A percentile compares a stretch with the other conserved stretches of the same genome.
phyloP scores from a whole-genome alignment of 129 eudicot species.

The Centaurea solstitialis region DNA sequence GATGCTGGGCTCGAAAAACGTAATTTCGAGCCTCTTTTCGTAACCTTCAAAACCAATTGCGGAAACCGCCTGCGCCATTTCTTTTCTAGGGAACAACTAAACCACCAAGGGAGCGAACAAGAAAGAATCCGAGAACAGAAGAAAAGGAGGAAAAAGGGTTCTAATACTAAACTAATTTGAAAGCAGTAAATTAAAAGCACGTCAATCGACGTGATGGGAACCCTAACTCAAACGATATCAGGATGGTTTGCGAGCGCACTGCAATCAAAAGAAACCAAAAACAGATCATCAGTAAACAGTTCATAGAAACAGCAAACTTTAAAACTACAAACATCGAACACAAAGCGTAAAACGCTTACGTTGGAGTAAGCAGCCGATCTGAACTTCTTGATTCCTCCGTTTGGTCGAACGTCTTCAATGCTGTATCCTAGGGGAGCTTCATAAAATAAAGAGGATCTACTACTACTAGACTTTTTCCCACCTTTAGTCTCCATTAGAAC shows the following conservation, averaged over 20 bases:
- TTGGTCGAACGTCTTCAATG: conserved; percentile 99
- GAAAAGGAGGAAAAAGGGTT: conserved; percentile 64
- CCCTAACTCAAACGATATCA: conserved; percentile 44
- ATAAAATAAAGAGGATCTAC: conserved; percentile 68
- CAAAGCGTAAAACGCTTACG: conserved; percentile 43
- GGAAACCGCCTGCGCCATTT: conserved; percentile 56
- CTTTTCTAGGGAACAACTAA: conserved; percentile 3
- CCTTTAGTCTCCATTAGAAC: conserved; percentile 95
- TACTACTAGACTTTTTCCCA: conserved; percentile 97
- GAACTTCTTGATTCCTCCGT: conserved; percentile 98
- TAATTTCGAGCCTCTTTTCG: conserved; percentile 92
- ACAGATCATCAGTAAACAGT: not conserved
- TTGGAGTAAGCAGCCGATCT: conserved; percentile 99
- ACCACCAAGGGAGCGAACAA: conserved; percentile 20
- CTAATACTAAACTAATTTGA: conserved; percentile 34
- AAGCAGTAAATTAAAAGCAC: conserved; percentile 50
- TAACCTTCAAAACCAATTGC: conserved; percentile 97
- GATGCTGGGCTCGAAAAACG: conserved; percentile 79
- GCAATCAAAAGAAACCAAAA: conserved; percentile 45
- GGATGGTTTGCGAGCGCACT: conserved; percentile 99
- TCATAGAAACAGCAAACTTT: not conserved
- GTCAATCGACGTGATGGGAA: conserved; percentile 48
- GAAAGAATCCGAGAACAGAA: conserved; percentile 39
- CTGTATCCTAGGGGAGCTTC: conserved; percentile 99
- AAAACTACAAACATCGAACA: not conserved